Base-by-base conservation (phyloP, 1,284 basidiomycete genomes). In the Ceratobasidium sp. region DNA sequence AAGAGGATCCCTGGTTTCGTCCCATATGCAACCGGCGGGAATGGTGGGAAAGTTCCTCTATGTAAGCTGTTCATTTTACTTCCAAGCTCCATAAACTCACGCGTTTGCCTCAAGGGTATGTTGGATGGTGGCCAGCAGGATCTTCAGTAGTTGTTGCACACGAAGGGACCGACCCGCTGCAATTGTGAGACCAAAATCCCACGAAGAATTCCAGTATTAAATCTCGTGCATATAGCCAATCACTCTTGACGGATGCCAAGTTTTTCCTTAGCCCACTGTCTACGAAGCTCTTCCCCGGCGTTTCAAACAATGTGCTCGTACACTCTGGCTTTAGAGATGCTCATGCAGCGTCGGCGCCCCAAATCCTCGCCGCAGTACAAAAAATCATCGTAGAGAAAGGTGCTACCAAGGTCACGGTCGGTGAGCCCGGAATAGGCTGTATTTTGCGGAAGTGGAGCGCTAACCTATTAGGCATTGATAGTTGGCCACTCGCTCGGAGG, bases 61-160 rank as follows among this genome's bases (percentile, higher is more conserved):
- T 86, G 84, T 84, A 59, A 79, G 83, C 78, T 2, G n/a, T 62
- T 27, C 16, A 13, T 80, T 79, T 79, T 61, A n/a, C 3, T 7
- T 5, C 49, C 5, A 37, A 14, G 51, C 13, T 14, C n/a, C 24
- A 3, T 34, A 1, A 27, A 27, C 41, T 54, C 13, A 14, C 5
- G 54, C n/a, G 1, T 34, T 29, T 13, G 39, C 22, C 31, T 63
- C 34, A 2, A 83, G 83, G 82, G 82, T 83, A 79, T 54, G 82
- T 83, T 48, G 83, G 83, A 53, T 83, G 80, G 53, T 79, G 81
- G 19, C 77, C 80, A 9, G 76, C 31, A 16, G 75, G 80, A 9
- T 48, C 77, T 14, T 59, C 74, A 14, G 66, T 75, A 7, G 62
- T 77, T 29, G 71, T 77, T n/a, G 62, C 74, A 14, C 76, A 75